Evolutionary conservation across 108 stramenopile species (phyloP), one percentile per base, ranked within the genome.

Genomic region (Discostella stelligeroides): DNA sequence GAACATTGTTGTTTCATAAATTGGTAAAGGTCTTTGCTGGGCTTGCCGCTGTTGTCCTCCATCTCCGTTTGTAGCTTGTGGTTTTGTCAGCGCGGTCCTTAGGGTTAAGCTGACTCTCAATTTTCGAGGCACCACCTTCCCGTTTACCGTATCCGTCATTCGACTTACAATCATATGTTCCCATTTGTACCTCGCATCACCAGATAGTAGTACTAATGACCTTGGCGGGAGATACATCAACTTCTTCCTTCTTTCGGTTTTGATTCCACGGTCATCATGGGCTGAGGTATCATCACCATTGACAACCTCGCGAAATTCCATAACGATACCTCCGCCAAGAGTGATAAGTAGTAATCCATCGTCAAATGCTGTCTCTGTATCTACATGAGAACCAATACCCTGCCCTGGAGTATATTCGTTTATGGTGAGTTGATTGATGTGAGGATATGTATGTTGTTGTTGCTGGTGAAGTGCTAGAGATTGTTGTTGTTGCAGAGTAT

Each of bases 371-470:
- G 88, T 85, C 34, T 78, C 80, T 13, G 95, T 93, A 60, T 96
- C 95, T 12, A 96, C 79, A 47, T 96, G 95, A 10, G 89, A 90
- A 15, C 95, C 95, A 72, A 96, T 96, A 17, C 95, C 95, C 66
- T 90, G 84, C 23, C 91, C 91, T 28, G 90, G 89, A 23, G 60
- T 68, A 72, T 96, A 96, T 55, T 90, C 85, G 69, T 96, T 96
- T 37, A 96, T 73, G 14, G 95, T 96, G 18, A 91, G 64, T 74
- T 96, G 95, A 66, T 93, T 96, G 38, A 92, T 27, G 39, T 85
- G 25, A 9, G 87, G 79, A 63, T 67, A 89, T 1, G 14, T 40
- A 3, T 20, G 11, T 51, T 15, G 28, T 7, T 39, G 20, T 49
- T 39, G 50, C 20, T 25, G 27, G 15, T 14, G 9, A 7, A n/a